Base-by-base conservation (phyloP, 768 basidiomycete genomes). In the Collybia nuda region DNA sequence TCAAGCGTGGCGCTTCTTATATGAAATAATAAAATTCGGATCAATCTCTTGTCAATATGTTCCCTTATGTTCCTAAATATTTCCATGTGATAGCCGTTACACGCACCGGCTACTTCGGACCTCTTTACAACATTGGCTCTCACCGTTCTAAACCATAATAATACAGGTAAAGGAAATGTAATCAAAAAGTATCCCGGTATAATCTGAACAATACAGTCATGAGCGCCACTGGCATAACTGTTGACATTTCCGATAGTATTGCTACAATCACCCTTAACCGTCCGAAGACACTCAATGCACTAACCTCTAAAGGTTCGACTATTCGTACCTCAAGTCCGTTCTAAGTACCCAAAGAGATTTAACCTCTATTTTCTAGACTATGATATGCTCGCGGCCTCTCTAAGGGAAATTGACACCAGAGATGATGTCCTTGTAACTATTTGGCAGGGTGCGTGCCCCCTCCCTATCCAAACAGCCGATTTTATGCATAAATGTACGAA, bases 251-350 rank as follows among this genome's bases (percentile, higher is more conserved):
- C 21, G 71, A 78, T 46, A 73, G 77, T 23, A 85, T 88, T 54
- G 86, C 86, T 14, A 86, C 84, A 1, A 82, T 88, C 48, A 85
- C 85, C 2, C 68, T 88, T 42, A 81, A 85, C 48, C 75, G 82
- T 12, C 85, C 86, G 3, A 67, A 68, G 48, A 71, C 74, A 3
- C 64, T 86, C 40, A 88, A 88, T 56, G 82, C 86, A 0, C 65
- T 88, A 39, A 82, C 78, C 3, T 47, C 65, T 9, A 74, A 75
- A 71, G 86, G 77, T 73, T 42, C 41, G 66, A 9, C 32, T 22
- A 18, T 23, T 41, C 11, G 26, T 21, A 48, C 19, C 40, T 51
- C 22, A 11, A n/a, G 12, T 40, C 15, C 14, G 19, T 23, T 12
- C n/a, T 40, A 17, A 12, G n/a, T 43, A 52, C 41, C 38, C 9